phyloP scores from a whole-genome alignment of 805 yeast species.

The Candida ortonii region DNA sequence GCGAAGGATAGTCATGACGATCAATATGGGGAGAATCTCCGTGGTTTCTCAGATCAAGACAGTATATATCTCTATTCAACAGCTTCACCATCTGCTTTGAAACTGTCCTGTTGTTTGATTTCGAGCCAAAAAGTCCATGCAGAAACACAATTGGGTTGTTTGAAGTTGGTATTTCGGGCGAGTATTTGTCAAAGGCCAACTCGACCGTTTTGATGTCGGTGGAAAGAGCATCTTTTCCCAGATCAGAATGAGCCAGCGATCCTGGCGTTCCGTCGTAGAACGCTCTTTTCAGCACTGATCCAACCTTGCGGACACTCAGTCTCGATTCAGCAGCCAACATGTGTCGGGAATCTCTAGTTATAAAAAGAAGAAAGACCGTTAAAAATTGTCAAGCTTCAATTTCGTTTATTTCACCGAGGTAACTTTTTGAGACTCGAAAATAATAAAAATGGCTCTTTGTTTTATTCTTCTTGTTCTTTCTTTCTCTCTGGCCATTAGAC shows the following conservation, averaged over 20 bases:
- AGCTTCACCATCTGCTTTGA: slow-evolving; percentile 52
- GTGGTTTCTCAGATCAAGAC: slow-evolving; percentile 83
- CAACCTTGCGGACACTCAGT: too few relatives aligned
- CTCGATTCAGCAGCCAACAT: too few relatives aligned
- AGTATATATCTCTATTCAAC: slow-evolving; percentile 57
- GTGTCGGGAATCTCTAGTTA: too few relatives aligned
- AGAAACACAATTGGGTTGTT: slow-evolving; percentile 65
- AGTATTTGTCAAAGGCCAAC: slow-evolving; percentile 48
- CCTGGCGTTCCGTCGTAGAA: slow-evolving; percentile 30
- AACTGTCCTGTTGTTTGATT: slow-evolving; percentile 76
- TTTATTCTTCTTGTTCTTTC: background rate
- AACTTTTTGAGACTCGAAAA: too few relatives aligned
- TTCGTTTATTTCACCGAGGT: too few relatives aligned
- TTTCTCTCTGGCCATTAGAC: background rate
- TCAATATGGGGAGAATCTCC: slow-evolving; percentile 83
- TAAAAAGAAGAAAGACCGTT: too few relatives aligned
- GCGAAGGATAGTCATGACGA: slow-evolving; percentile 71
- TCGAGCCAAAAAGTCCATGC: slow-evolving; percentile 89
- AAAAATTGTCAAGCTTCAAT: too few relatives aligned
- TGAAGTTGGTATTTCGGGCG: slow-evolving; percentile 18
- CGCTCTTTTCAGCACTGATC: too few relatives aligned
- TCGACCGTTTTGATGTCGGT: slow-evolving; percentile 48
- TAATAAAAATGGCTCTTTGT: background rate
- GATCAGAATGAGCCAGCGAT: slow-evolving; percentile 22
- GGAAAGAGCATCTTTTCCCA: slow-evolving; percentile 23